Evolutionary conservation across 2,329 filamentous ascomycete genomes (phyloP).

Genomic region (Exophiala sideris): DNA sequence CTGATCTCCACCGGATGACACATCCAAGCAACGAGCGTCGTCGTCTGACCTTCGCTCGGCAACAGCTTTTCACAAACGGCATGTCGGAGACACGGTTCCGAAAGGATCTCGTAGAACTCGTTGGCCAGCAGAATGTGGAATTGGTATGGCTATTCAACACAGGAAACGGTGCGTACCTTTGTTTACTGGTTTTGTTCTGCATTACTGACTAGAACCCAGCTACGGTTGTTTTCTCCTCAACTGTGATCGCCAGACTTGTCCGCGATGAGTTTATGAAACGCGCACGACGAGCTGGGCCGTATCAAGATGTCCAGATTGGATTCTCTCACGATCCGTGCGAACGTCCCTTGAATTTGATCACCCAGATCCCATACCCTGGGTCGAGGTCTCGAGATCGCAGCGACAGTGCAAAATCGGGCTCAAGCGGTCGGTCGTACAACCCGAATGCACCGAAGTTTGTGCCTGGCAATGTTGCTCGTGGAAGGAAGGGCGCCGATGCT

Average conservation of each 20-base stretch:
- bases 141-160: slow-evolving; percentile 43
- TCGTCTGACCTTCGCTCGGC: slow-evolving; percentile 41
- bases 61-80: slow-evolving; percentile 36
- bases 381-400: slow-evolving; percentile 17
- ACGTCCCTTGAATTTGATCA: slow-evolving; percentile 35
- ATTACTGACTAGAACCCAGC: slow-evolving; percentile 28
- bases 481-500: slow-evolving; percentile 20
- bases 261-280: slow-evolving; percentile 34
- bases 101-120: slow-evolving; percentile 33
- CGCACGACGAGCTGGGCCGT: slow-evolving; percentile 30
- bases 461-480: slow-evolving; percentile 11
- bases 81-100: slow-evolving; percentile 36
- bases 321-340: slow-evolving; percentile 42
- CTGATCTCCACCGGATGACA: slow-evolving; percentile 36
- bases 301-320: slow-evolving; percentile 35
- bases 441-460: slow-evolving; percentile 18
- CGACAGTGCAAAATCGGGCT: slow-evolving; percentile 19
- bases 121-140: slow-evolving; percentile 38
- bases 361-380: slow-evolving; percentile 25
- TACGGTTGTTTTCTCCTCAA: slow-evolving; percentile 39
- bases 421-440: slow-evolving; percentile 19
- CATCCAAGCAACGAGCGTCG: slow-evolving; percentile 38
- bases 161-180: slow-evolving; percentile 38
- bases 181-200: neutral
- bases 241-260: slow-evolving; percentile 35